Evolutionary conservation across 2,329 filamentous ascomycete genomes (phyloP), one percentile per base, ranked within the genome.

Genomic region (Xylariales sp.): DNA sequence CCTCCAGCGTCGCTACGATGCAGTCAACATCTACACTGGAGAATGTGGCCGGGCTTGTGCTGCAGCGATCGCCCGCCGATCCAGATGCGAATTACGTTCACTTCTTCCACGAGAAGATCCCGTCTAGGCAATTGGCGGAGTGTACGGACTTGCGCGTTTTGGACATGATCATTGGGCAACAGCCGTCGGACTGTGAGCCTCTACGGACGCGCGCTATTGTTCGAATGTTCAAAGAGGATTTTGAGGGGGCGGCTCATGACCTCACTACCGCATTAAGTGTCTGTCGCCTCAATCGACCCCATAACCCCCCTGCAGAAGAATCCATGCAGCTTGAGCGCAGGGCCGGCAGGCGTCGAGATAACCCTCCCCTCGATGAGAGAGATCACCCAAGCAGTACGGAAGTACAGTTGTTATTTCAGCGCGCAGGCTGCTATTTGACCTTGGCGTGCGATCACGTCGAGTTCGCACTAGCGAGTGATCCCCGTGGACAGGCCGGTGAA

Each of bases 61-160:
- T 96, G 69, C 89, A 92, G 77, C 85, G 92, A 68, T 90, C 87
- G 68, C 84, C 88, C n/a, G 78, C 84, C 58, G 89, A 94, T 75
- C 80, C 84, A 50, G 91, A 96, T 75, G 93, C 92, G 34, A 91
- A 91, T 78, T 96, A 96, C 77, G 93, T 96, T n/a, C 91, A 96
- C 77, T 96, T 95, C 81, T 97, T 97, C 79, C 92, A 95, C 80
- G 92, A 97, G 80, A 96, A 95, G 85, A 94, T 96, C 32, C 91
- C 92, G 1, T 91, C 89, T 48, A 83, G 91, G 49, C 89, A 91
- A 77, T 82, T 96, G 77, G 91, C 89, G 43, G 88, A 93, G 74
- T 90, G 86, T 73, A 94, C 92, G 8, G 90, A 87, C 69, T 79
- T 94, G 64, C 81, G 87, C 60, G 84, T 89, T 3, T 79, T 97